These are phyloP conservation scores for Lachancea lanzarotensis DNA, from an alignment of 805 yeast species.

Conservation along the genomic window DNA sequence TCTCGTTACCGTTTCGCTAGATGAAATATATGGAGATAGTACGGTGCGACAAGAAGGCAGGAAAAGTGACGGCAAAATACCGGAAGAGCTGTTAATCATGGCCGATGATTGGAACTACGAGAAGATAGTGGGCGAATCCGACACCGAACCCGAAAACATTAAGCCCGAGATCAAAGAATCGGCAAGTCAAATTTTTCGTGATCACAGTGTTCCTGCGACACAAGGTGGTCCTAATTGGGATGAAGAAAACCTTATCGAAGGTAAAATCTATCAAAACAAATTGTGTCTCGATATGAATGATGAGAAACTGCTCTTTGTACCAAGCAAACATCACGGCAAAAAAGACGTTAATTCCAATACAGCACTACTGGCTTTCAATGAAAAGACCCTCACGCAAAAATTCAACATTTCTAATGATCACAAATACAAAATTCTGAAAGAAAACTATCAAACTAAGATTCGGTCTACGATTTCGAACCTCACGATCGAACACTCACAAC, in stretches of 20 bases:
- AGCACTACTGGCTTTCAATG: conserved; percentile 43
- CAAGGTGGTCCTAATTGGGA: conserved; percentile 32
- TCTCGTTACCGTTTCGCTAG: conserved; percentile 16
- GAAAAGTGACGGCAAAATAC: conserved; percentile 26
- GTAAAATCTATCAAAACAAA: conserved; percentile 36
- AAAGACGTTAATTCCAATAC: conserved; percentile 14
- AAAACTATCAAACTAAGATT: conserved; percentile 83
- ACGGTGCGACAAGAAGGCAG: conserved; percentile 12
- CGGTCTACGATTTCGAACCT: conserved; percentile 89
- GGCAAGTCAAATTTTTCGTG: not conserved
- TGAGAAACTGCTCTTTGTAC: conserved; percentile 62
- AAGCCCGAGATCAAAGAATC: not conserved
- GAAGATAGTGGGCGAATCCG: conserved; percentile 46
- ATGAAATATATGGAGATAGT: conserved; percentile 17
- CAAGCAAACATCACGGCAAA: conserved; percentile 13
- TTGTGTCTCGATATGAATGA: conserved; percentile 74
- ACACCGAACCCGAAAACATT: not conserved
- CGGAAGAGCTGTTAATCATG: conserved; percentile 55
- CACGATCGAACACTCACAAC: conserved; percentile 83
- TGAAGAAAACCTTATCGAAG: conserved; percentile 68
- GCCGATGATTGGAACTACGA: conserved; percentile 78
- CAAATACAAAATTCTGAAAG: conserved; percentile 73
- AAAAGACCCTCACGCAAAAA: conserved; percentile 48
- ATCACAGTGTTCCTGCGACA: not conserved
- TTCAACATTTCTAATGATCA: conserved; percentile 86